Percentiles rank a stretch among this genome's conserved stretches.
Conservation (phyloP, 2,329 filamentous ascomycete species). For the Hypoxylon rubiginosum region DNA sequence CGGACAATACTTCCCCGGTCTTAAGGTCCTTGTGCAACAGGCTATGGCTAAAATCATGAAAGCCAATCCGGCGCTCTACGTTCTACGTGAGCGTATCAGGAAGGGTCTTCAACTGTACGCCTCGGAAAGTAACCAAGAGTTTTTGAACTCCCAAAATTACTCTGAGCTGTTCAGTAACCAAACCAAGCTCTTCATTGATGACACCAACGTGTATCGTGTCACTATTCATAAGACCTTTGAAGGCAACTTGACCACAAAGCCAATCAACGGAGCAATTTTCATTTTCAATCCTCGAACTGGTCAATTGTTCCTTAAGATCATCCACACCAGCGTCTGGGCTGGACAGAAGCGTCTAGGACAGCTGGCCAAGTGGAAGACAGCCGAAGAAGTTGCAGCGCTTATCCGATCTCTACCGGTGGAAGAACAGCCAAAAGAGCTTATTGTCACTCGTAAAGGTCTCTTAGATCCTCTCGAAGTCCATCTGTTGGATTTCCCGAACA, state of each 20-base stretch:
- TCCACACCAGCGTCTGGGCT: constrained; percentile 99
- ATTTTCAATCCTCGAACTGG: constrained; percentile 99
- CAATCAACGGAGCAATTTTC: constrained; percentile 99
- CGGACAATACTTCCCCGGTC: constrained; percentile 97
- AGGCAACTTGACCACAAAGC: constrained; percentile 98
- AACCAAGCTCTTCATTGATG: constrained; percentile 98
- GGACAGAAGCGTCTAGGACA: constrained; percentile 99
- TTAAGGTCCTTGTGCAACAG: constrained; percentile 95
- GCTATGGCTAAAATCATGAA: constrained; percentile 99
- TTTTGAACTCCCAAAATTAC: constrained; percentile 99
- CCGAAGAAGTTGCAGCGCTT: constrained; percentile 97
- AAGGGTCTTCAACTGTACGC: constrained; percentile 98
- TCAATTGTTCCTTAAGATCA: constrained; percentile 98
- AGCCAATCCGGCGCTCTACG: constrained; percentile 95
- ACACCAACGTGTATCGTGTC: constrained; percentile 99
- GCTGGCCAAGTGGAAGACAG: constrained; percentile 99
- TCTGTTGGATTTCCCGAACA: constrained; percentile 97
- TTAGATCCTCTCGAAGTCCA: constrained; percentile 98
- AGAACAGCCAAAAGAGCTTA: constrained; percentile 98
- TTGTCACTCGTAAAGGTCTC: constrained; percentile 96
- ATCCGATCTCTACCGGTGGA: constrained; percentile 96
- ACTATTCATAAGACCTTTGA: constrained; percentile 99
- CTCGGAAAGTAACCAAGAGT: constrained; percentile 98
- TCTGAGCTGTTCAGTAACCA: constrained; percentile 99
- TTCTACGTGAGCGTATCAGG: constrained; percentile 95